phyloP scores from a whole-genome alignment of 192 early-diverging fungal genomes.

The Phlyctochytrium planicorne region DNA sequence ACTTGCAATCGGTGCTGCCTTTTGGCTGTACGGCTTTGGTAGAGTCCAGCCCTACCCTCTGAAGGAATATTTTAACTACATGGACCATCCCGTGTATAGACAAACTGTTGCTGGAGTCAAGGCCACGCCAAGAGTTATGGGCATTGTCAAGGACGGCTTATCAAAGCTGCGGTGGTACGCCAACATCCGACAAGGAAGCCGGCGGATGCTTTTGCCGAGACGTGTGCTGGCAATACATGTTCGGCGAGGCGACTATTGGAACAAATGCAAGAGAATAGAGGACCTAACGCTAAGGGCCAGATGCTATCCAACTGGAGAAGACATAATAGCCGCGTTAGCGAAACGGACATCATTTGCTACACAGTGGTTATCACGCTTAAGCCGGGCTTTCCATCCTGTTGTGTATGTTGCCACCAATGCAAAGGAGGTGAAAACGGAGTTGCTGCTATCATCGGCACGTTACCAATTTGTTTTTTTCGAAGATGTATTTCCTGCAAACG shows the following conservation, averaged over 20 bases:
- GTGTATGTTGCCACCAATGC: constrained; percentile 25
- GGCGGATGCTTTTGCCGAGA: too few species aligned
- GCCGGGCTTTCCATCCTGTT: background rate
- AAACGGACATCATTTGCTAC: background rate
- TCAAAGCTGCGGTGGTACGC: background rate
- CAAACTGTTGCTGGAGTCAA: constrained; percentile 1
- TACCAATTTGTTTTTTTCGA: constrained; percentile 16
- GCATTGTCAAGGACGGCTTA: background rate
- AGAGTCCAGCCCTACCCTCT: constrained; percentile 30
- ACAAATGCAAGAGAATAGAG: constrained; percentile 31
- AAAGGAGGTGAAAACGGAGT: constrained; percentile 1
- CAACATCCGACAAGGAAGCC: background rate
- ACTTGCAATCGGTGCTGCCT: constrained; percentile 31
- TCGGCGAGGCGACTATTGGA: constrained; percentile 35
- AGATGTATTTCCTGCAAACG: constrained; percentile 8
- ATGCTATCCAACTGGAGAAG: constrained; percentile 19
- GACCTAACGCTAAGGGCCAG: constrained; percentile 3
- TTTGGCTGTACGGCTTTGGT: constrained; percentile 40
- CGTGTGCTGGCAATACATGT: constrained; percentile 29
- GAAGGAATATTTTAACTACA: constrained; percentile 23
- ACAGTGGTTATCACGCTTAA: background rate
- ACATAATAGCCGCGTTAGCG: background rate
- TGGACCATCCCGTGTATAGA: constrained; percentile 11
- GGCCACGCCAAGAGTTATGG: background rate
- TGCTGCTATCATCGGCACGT: background rate